Evolutionary conservation across 2,329 filamentous ascomycete genomes (phyloP), one percentile per base, ranked within the genome.

Genomic region (Triangularia setosa): DNA sequence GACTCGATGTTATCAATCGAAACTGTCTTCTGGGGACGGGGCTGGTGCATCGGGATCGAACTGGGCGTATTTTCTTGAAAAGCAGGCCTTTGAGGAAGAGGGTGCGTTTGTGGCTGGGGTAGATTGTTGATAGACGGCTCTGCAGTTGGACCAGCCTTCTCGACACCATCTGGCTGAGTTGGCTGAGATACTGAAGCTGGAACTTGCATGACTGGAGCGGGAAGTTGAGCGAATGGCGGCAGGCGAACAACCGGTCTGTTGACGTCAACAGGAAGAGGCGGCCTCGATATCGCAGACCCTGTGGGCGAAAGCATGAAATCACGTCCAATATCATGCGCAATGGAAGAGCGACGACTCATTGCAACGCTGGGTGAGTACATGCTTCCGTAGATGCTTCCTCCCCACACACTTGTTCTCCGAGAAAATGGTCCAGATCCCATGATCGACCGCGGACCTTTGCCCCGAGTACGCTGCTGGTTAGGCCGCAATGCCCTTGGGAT

Each of bases 1-100:
- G 91, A 91, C 76, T 98, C 95, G 70, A 98, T 97, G 72, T 92
- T 93, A 64, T 92, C 91, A 64, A 98, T 88, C 9, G 93, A 97
- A 30, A 98, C 92, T 5, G 93, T 84, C 81, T 98, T 98, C 76
- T 98, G 93, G 8, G 95, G 94, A 60, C 92, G 90, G 64, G 95
- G 95, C 75, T 98, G 95, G 75, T 98, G 92, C 88, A 98, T 97
- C 0, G 92, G 85, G 69, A 85, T 80, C 53, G 79, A 76, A 68
- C 75, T 80, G 4, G 81, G 76, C 53, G 82, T 79, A 69, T 81
- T 87, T 73, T 88, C 84, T 69, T 85, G 81, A 75, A 84, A 83
- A 21, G 78, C 75, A 27, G 85, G 85, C 73, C 84, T 86, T 72
- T 85, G 84, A 14, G 83, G 84, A 24, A 86, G 81, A 24, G 83